phyloP scores from a whole-genome alignment of 257 asterid species.

The Plantago ovata region DNA sequence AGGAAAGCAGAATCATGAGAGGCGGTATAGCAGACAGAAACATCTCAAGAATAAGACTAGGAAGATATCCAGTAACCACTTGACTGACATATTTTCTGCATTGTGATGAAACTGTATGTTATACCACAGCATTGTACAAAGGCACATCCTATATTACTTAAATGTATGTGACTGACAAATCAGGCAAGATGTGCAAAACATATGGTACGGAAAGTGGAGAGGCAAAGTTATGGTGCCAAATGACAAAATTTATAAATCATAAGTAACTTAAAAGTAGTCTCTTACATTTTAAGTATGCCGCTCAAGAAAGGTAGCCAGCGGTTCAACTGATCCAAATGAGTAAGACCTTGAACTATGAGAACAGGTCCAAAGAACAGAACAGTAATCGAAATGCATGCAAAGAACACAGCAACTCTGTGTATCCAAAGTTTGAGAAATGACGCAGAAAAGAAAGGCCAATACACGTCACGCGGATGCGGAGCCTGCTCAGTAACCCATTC shows the following conservation, averaged over 20 bases:
- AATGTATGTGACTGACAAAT: neutral
- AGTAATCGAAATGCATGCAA: slow-evolving; percentile 55
- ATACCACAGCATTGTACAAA: neutral
- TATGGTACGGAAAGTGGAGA: no score
- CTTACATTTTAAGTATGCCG: slow-evolving; percentile 66
- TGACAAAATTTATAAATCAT: neutral
- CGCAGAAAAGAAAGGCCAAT: slow-evolving; percentile 96
- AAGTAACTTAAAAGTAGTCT: slow-evolving; percentile 7
- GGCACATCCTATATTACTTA: neutral
- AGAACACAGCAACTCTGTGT: slow-evolving; percentile 51
- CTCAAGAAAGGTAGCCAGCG: slow-evolving; percentile 72
- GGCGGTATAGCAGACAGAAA: slow-evolving; percentile 71
- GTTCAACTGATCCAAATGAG: slow-evolving; percentile 89
- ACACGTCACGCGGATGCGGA: slow-evolving; percentile 88
- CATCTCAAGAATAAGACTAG: slow-evolving; percentile 81
- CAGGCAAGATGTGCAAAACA: no score
- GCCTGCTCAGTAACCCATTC: slow-evolving; percentile 91
- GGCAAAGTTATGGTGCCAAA: no score
- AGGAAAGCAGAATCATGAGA: slow-evolving; percentile 73
- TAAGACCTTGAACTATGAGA: slow-evolving; percentile 85
- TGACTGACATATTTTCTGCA: slow-evolving; percentile 73
- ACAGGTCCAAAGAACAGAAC: slow-evolving; percentile 77
- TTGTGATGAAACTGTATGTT: slow-evolving; percentile 16
- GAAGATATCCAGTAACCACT: slow-evolving; percentile 93
- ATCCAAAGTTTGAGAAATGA: slow-evolving; percentile 77